A percentile compares a stretch with the other conserved stretches of the same genome.
Conservation (phyloP, 78 protist species). For the Dictyostelium citrinum region DNA sequence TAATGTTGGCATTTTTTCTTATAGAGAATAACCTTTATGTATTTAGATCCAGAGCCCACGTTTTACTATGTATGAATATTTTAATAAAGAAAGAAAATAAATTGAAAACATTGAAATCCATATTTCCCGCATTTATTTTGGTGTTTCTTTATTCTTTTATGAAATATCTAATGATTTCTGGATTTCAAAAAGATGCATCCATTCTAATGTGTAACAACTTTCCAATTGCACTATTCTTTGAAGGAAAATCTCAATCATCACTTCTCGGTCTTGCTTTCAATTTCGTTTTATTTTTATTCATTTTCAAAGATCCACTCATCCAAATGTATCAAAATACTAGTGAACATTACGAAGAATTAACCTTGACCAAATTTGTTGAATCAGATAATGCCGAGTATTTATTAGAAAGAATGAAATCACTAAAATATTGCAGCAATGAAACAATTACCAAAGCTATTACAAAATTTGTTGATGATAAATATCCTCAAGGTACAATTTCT, state of each 20-base stretch:
- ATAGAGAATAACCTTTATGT: background rate
- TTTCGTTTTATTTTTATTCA: background rate
- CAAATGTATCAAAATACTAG: background rate
- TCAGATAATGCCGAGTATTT: background rate
- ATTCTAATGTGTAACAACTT: background rate
- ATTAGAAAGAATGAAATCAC: background rate
- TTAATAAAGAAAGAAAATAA: no score
- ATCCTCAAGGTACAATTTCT: background rate
- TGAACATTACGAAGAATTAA: background rate
- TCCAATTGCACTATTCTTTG: background rate
- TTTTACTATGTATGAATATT: background rate
- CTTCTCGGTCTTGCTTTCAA: background rate
- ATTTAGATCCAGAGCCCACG: background rate
- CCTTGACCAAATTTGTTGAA: background rate
- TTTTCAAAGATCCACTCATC: background rate
- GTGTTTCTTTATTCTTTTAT: background rate
- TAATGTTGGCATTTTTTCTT: no score
- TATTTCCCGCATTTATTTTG: background rate
- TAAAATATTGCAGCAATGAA: background rate
- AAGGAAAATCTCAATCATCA: background rate
- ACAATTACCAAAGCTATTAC: background rate
- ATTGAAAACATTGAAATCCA: background rate
- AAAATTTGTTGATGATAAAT: background rate
- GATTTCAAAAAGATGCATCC: background rate
- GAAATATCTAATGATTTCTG: background rate